Conservation (phyloP, 2,329 filamentous ascomycete genomes). For the Aspergillus sp. region DNA sequence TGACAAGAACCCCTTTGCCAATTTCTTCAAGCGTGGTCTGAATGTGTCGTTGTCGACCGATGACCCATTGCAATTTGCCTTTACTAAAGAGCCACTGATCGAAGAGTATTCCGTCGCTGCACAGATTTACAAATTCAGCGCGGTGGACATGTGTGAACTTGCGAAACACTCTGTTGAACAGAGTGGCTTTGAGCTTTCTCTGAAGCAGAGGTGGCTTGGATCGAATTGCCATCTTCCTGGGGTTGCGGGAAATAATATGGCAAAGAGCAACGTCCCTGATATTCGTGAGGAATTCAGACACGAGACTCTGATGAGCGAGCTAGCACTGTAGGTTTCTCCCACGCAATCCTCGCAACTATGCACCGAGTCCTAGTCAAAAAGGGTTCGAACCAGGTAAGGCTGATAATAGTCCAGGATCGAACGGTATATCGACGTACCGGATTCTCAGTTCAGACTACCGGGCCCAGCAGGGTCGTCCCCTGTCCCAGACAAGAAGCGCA, state of each 20-base stretch:
- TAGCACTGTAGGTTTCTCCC: slow-evolving; percentile 64
- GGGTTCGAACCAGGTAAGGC: background rate
- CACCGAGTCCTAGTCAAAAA: background rate
- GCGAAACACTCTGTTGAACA: slow-evolving; percentile 95
- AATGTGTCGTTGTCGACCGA: slow-evolving; percentile 97
- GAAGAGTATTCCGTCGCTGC: slow-evolving; percentile 98
- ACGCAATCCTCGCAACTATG: background rate
- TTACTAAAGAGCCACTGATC: slow-evolving; percentile 96
- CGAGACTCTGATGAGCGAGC: slow-evolving; percentile 79
- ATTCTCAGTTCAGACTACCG: background rate
- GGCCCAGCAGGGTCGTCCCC: background rate
- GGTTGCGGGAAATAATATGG: slow-evolving; percentile 82
- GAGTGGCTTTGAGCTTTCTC: slow-evolving; percentile 82
- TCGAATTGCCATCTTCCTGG: slow-evolving; percentile 73
- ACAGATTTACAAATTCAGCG: slow-evolving; percentile 95
- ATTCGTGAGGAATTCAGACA: slow-evolving; percentile 86
- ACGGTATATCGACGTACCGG: background rate
- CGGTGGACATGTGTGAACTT: slow-evolving; percentile 97
- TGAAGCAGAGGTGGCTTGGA: slow-evolving; percentile 93
- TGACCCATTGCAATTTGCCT: slow-evolving; percentile 95
- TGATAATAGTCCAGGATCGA: background rate
- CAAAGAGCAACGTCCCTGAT: slow-evolving; percentile 94
- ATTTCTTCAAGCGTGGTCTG: slow-evolving; percentile 90
- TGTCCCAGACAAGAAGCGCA: too few species aligned
- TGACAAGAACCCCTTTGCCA: slow-evolving; percentile 92